Evolutionary conservation across 2,329 filamentous ascomycete genomes (phyloP).

Genomic region (Colletotrichum siamense): DNA sequence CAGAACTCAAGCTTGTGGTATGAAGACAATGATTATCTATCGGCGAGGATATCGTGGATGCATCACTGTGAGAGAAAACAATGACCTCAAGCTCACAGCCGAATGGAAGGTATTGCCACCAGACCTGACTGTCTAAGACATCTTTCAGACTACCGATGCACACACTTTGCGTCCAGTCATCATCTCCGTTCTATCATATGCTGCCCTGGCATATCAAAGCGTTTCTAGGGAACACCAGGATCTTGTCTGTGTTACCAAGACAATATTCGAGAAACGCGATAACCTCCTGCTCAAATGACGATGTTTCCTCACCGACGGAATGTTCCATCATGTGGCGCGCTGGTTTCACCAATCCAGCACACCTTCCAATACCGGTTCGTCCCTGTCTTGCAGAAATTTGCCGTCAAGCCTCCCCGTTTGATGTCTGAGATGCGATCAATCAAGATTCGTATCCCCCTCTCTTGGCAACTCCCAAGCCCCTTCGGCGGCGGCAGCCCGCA

Average conservation of each 20-base stretch:
- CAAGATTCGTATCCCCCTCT: not conserved
- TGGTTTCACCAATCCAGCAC: not conserved
- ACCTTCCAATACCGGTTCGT: not conserved
- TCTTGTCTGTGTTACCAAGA: not conserved
- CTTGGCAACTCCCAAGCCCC: not conserved
- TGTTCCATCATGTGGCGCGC: not conserved
- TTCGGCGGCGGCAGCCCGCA: not conserved
- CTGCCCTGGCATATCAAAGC: not conserved
- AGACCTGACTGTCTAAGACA: not conserved
- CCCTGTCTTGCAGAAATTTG: not conserved
- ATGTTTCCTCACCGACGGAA: not conserved
- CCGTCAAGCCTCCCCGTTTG: not conserved
- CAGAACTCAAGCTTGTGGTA: not conserved
- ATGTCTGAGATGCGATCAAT: not conserved
- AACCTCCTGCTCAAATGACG: not conserved
- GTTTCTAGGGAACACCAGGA: not conserved
- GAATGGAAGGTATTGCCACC: not conserved
- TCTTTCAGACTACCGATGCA: not conserved
- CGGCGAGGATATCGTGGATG: not conserved
- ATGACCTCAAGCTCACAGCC: not conserved
- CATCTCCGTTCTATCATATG: not conserved
- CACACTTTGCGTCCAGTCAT: not conserved
- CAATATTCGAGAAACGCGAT: not conserved
- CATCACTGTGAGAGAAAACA: not conserved
- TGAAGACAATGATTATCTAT: accelerated